Evolutionary conservation across 2,329 filamentous ascomycete genomes (phyloP).

Genomic region (Exophiala aquamarina): DNA sequence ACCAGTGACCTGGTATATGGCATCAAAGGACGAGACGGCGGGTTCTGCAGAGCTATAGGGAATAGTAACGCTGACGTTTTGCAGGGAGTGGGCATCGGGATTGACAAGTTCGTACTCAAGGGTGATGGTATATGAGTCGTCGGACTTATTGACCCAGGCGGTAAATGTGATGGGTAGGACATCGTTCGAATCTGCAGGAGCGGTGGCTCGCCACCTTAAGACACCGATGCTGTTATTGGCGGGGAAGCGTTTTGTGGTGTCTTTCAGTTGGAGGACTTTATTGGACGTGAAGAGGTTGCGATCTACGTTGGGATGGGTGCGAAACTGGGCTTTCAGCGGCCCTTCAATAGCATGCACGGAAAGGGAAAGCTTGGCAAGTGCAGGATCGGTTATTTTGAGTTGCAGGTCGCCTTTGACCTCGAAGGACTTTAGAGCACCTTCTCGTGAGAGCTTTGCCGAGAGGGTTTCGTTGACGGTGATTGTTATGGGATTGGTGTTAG

Average conservation of each 20-base stretch:
- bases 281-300: conserved; percentile 79
- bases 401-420: conserved; percentile 90
- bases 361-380: conserved; percentile 89
- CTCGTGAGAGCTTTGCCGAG: conserved; percentile 80
- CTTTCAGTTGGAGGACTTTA: conserved; percentile 86
- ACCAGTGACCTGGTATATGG: conserved; percentile 88
- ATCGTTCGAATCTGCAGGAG: conserved; percentile 75
- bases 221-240: conserved; percentile 92
- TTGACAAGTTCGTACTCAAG: conserved; percentile 94
- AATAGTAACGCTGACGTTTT: conserved; percentile 83
- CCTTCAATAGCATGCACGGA: conserved; percentile 73
- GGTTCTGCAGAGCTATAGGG: conserved; percentile 85
- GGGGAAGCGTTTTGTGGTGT: conserved; percentile 83
- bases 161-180: conserved; percentile 93
- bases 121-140: conserved; percentile 82
- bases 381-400: conserved; percentile 82
- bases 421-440: conserved; percentile 82
- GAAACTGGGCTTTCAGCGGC: conserved; percentile 68
- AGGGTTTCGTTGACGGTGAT: conserved; percentile 88
- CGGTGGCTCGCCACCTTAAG: conserved; percentile 84
- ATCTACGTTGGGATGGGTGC: conserved; percentile 95
- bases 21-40: conserved; percentile 87
- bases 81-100: conserved; percentile 62
- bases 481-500: conserved; percentile 77
- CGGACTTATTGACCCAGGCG: conserved; percentile 92